A percentile compares a stretch with the other conserved stretches of the same genome.
Evolutionary conservation across 2,329 filamentous ascomycete species (phyloP).

Genomic region (Neofusicoccum cordaticola): DNA sequence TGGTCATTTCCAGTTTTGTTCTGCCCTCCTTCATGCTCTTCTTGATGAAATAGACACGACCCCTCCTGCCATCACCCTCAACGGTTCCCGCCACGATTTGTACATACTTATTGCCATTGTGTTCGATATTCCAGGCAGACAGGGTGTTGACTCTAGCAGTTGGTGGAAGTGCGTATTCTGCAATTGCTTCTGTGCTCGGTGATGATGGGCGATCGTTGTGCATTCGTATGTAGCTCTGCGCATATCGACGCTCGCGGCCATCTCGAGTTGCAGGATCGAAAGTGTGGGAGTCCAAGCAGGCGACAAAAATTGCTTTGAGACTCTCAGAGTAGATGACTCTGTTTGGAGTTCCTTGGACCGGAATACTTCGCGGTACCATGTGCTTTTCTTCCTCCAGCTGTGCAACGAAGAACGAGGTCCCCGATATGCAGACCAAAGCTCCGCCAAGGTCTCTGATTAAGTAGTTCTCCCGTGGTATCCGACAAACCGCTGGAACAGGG

Average conservation of each 20-base stretch:
- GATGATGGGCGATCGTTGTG: background rate
- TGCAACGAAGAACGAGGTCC: slow-evolving; percentile 48
- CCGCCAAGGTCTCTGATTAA: slow-evolving; percentile 40
- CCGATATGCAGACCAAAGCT: slow-evolving; percentile 48
- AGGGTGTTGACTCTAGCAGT: slow-evolving; percentile 61
- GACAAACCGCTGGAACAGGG: slow-evolving; percentile 31
- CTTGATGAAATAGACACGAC: slow-evolving; percentile 46
- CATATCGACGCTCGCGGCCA: background rate
- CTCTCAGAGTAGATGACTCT: slow-evolving; percentile 41
- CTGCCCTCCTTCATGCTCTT: background rate
- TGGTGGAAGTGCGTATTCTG: slow-evolving; percentile 55
- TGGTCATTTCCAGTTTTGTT: slow-evolving; percentile 44
- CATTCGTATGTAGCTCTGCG: slow-evolving; percentile 13
- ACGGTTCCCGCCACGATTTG: slow-evolving; percentile 61
- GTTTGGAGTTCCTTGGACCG: slow-evolving; percentile 41
- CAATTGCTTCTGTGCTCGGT: slow-evolving; percentile 23
- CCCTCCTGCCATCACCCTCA: slow-evolving; percentile 34
- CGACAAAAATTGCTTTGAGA: slow-evolving; percentile 9
- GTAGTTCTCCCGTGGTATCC: slow-evolving; percentile 33
- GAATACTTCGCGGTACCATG: slow-evolving; percentile 40
- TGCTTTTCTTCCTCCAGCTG: slow-evolving; percentile 43
- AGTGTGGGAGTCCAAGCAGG: background rate
- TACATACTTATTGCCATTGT: slow-evolving; percentile 55
- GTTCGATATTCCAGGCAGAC: slow-evolving; percentile 61
- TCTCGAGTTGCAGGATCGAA: background rate